Evolutionary conservation across 2,329 filamentous ascomycete genomes (phyloP).

Genomic region (Beauveria bassiana): DNA sequence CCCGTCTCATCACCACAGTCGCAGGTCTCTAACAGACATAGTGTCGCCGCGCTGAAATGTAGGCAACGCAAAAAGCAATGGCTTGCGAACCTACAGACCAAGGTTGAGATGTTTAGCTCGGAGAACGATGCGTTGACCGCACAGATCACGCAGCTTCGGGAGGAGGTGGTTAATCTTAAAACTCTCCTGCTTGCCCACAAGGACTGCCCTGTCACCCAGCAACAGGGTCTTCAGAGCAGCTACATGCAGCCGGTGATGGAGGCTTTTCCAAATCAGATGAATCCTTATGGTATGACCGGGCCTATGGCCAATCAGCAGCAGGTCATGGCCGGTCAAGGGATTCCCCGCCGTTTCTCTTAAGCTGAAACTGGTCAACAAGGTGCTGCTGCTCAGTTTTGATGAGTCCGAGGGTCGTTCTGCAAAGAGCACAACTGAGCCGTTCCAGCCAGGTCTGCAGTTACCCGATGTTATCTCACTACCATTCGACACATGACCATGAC

Average conservation of each 20-base stretch:
- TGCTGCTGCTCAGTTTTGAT: neutral
- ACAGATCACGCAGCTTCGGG: conserved; percentile 76
- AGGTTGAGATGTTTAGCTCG: conserved; percentile 85
- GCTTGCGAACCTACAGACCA: conserved; percentile 87
- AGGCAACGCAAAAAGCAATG: conserved; percentile 98
- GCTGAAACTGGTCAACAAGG: conserved; percentile 12
- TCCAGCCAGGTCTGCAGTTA: too few species aligned
- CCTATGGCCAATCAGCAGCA: conserved; percentile 43
- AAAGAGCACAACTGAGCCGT: too few species aligned
- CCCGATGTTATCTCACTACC: too few species aligned
- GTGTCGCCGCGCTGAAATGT: conserved; percentile 93
- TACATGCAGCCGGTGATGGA: conserved; percentile 51
- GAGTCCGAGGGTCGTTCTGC: neutral
- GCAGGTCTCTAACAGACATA: conserved; percentile 31
- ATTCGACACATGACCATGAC: too few species aligned
- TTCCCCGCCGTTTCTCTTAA: conserved; percentile 52
- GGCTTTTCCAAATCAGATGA: conserved; percentile 45
- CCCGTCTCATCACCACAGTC: neutral
- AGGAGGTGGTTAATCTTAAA: conserved; percentile 93
- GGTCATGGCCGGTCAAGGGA: conserved; percentile 48
- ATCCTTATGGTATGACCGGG: conserved; percentile 51
- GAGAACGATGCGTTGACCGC: conserved; percentile 84
- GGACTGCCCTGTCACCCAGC: conserved; percentile 86
- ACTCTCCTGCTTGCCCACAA: conserved; percentile 90
- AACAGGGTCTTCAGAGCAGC: conserved; percentile 57